Conservation (phyloP, 2,329 filamentous ascomycete species). For the Aspergillus luchuensis region DNA sequence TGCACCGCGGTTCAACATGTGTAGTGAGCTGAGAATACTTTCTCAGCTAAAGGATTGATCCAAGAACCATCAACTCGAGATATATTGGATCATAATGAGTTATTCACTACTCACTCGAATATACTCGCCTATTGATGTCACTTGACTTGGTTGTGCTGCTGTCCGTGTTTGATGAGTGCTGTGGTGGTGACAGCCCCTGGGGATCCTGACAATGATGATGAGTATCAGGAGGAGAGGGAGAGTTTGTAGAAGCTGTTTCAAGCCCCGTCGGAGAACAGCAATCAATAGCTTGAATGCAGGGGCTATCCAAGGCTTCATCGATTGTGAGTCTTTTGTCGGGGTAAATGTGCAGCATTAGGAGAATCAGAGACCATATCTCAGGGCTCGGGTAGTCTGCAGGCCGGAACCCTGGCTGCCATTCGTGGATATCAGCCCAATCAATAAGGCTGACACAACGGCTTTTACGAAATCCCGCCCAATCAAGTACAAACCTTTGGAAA, state of each 20-base stretch:
- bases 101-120: too few species aligned
- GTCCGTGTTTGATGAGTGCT: too few species aligned
- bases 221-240: not conserved
- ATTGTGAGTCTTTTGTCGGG: slow-evolving; percentile 71
- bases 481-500: too few species aligned
- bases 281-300: slow-evolving; percentile 74
- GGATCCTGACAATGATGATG: not conserved
- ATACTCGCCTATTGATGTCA: too few species aligned
- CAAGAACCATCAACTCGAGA: too few species aligned
- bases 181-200: too few species aligned
- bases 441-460: not conserved
- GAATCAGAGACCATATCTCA: slow-evolving; percentile 50
- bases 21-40: too few species aligned
- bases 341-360: slow-evolving; percentile 82
- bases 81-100: too few species aligned
- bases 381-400: not conserved
- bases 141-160: too few species aligned
- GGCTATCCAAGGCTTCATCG: slow-evolving; percentile 66
- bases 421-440: not conserved
- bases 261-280: slow-evolving; percentile 63
- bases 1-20: too few species aligned
- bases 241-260: not conserved
- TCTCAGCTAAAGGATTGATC: too few species aligned
- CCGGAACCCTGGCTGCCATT: not conserved
- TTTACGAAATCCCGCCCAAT: not conserved